These are phyloP conservation scores for Leucaena leucocephala DNA, from an alignment of 306 rosid genomes.

Conservation along the genomic window DNA sequence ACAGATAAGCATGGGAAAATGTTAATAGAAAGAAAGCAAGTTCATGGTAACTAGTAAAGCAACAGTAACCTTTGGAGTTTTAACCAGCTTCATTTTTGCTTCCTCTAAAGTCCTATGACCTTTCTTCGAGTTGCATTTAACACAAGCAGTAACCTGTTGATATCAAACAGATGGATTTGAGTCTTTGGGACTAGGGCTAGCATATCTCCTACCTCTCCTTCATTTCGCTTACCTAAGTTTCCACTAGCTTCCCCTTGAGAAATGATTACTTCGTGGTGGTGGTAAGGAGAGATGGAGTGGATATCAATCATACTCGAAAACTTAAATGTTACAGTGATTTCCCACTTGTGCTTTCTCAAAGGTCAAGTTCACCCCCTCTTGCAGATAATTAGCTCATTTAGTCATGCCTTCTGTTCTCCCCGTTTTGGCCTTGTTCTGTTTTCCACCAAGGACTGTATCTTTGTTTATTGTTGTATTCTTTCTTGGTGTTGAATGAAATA, in stretches of 20 bases:
- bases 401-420: neutral
- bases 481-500: neutral
- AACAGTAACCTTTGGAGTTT: constrained; percentile 78
- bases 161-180: constrained; percentile 24
- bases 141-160: constrained; percentile 84
- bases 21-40: constrained; percentile 26
- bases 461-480: neutral
- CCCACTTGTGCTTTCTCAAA: neutral
- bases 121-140: constrained; percentile 85
- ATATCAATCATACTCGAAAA: constrained; percentile 2
- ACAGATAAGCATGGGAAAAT: neutral
- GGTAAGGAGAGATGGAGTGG: constrained; percentile 20
- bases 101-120: constrained; percentile 81
- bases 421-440: neutral
- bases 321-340: neutral
- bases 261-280: constrained; percentile 1
- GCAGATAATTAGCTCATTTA: constrained; percentile 7
- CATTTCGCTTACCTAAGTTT: constrained; percentile 16
- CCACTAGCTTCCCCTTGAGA: constrained; percentile 22
- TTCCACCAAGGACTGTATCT: neutral
- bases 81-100: constrained; percentile 82
- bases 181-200: constrained; percentile 1
- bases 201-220: neutral
- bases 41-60: constrained; percentile 26
- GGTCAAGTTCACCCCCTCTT: neutral